These are phyloP conservation scores for Hericium erinaceus DNA, from an alignment of 768 basidiomycete species.

Conservation along the genomic window DNA sequence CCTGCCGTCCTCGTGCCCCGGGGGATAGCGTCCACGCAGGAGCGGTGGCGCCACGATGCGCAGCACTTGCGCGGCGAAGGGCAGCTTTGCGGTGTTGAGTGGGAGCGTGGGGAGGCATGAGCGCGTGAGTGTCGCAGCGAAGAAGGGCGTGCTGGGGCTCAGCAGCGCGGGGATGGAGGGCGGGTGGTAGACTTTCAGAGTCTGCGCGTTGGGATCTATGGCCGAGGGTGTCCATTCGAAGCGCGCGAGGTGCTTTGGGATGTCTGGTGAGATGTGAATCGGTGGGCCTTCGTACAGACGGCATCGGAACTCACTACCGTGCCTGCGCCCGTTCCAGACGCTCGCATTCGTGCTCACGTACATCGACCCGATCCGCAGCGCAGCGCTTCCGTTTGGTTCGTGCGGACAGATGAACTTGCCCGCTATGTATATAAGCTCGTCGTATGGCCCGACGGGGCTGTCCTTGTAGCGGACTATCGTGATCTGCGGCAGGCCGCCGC, in stretches of 20 bases:
- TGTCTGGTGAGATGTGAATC: background rate
- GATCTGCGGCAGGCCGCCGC: background rate
- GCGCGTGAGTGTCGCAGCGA: constrained; percentile 4
- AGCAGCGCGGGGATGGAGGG: background rate
- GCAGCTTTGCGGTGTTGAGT: background rate
- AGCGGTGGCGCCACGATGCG: constrained; percentile 6
- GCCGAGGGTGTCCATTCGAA: constrained; percentile 2
- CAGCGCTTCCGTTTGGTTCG: background rate
- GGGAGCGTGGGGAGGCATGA: constrained; percentile 7
- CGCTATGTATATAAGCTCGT: constrained; percentile 3
- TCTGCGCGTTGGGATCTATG: background rate
- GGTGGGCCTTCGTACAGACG: background rate
- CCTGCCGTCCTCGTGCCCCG: background rate
- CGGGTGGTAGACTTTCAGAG: constrained; percentile 1
- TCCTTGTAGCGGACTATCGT: constrained; percentile 6
- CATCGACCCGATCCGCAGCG: constrained; percentile 5
- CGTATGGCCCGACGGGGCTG: constrained; percentile 10
- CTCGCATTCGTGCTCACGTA: constrained; percentile 4
- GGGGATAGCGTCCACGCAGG: background rate
- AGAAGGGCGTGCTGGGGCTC: constrained; percentile 4
- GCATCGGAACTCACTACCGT: constrained; percentile 2
- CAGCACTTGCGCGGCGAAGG: background rate
- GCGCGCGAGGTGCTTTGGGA: constrained; percentile 8
- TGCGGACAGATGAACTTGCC: constrained; percentile 1
- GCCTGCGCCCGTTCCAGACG: constrained; percentile 7